Evolutionary conservation across 768 basidiomycete genomes (phyloP), one percentile per base, ranked within the genome.

Genomic region (Leccinum uliginosum): DNA sequence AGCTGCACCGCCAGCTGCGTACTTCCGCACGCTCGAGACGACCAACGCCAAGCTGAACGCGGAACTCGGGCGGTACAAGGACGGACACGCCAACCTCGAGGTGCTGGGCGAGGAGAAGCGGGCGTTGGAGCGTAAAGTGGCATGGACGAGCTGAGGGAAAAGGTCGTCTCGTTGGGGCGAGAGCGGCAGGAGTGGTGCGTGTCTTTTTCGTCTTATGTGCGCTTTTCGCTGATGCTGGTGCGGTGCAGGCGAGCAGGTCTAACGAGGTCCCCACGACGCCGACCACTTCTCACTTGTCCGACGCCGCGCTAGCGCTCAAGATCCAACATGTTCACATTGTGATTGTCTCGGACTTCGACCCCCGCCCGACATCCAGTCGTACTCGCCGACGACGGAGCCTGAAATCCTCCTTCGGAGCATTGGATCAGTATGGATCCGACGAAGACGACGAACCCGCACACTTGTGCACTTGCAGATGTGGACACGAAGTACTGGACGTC

Each of bases 41-140:
- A 75, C 75, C 3, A 91, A 91, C 58, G 70, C 78, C 1, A 80
- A 77, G 57, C 70, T 89, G 52, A 76, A 67, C 3, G 65, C 76
- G 0, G 87, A 92, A 62, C 62, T 90, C 17, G 68, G 68, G 7
- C 61, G 75, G 11, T 75, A 89, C 15, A 76, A 81, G 30, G 83
- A 83, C 58, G 74, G 80, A 1, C 75, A 84, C 19, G 71, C 76
- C 7, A 85, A 81, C 60, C 71, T 88, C 3, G 88, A 89, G 57
- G 84, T 92, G 2, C 66, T 93, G 32, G 75, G 80, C 34, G 91
- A 92, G 67, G 87, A 92, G 71, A 90, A 90, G 60, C 76, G 83
- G 9, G 76, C 77, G 0, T 68, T 92, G 44, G 82, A 89, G 65
- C 69, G 73, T 15, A 85, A 79, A 61, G 70, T 84, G 8, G 63